phyloP scores from a whole-genome alignment of 2,329 filamentous ascomycete species.

The Ophiostoma piceae region DNA sequence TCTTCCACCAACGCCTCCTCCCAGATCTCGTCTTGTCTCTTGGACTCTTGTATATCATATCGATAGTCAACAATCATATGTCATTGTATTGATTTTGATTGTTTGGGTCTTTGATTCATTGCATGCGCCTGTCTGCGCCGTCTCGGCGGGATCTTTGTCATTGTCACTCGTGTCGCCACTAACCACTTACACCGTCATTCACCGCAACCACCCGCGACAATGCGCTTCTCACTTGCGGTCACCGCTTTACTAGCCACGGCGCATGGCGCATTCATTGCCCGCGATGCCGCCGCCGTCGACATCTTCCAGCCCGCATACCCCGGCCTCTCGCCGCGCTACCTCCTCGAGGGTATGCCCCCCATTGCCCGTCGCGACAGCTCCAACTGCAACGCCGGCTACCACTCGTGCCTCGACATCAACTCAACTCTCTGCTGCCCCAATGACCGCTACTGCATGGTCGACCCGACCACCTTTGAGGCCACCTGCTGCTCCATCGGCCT shows the following conservation, averaged over 20 bases:
- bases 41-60: neutral
- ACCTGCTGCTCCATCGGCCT: slow-evolving; percentile 35
- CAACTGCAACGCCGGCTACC: slow-evolving; percentile 23
- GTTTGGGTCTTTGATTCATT: neutral
- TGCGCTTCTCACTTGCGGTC: neutral
- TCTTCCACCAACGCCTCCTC: neutral
- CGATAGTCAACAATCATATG: neutral
- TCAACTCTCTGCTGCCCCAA: slow-evolving; percentile 31
- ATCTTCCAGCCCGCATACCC: neutral
- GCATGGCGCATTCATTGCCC: slow-evolving; percentile 11
- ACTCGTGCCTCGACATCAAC: slow-evolving; percentile 31
- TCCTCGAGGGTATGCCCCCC: slow-evolving; percentile 17
- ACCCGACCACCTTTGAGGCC: slow-evolving; percentile 27
- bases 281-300: neutral
- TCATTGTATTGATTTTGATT: neutral
- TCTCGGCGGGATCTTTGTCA: neutral
- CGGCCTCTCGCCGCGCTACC: slow-evolving; percentile 19
- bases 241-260: neutral
- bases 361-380: slow-evolving; percentile 21
- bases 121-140: neutral
- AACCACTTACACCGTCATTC: neutral
- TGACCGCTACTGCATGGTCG: slow-evolving; percentile 33
- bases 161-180: neutral
- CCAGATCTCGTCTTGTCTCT: neutral
- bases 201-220: neutral